Conservation (phyloP, 176 grass and related monocot species). For the Triticum monococcum region DNA sequence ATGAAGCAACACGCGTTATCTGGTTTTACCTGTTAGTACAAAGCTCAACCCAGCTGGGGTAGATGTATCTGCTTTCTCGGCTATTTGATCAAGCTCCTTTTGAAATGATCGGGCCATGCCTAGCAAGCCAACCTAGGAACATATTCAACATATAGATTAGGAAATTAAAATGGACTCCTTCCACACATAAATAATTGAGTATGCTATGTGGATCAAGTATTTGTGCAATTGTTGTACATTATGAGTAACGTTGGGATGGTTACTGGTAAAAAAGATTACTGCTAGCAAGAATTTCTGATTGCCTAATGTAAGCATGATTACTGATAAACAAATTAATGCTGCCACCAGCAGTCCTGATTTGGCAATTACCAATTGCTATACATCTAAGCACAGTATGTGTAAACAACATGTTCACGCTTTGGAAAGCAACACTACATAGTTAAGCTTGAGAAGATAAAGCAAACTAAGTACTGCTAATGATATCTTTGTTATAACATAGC, state of each 20-base stretch:
- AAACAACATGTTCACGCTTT: not conserved
- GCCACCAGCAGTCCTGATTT: not conserved
- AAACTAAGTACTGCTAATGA: not conserved
- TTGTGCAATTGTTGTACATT: not conserved
- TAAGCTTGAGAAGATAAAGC: not conserved
- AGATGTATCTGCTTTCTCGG: constrained; percentile 92
- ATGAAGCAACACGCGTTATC: not conserved
- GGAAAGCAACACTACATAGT: not conserved
- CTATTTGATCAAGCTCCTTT: constrained; percentile 93
- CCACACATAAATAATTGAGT: not conserved
- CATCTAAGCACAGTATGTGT: not conserved
- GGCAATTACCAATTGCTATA: not conserved
- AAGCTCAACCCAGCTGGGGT: constrained; percentile 84
- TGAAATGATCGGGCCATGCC: constrained; percentile 95
- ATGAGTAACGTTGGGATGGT: not conserved
- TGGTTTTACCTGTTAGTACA: constrained; percentile 73
- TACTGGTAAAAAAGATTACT: not conserved
- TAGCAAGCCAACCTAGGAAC: constrained; percentile 85
- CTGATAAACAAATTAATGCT: not conserved
- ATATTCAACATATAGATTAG: constrained; percentile 21
- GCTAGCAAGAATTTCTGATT: not conserved
- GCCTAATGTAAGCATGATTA: not conserved
- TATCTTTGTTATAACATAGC: not conserved
- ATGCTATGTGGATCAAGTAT: not conserved
- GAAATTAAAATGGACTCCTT: not conserved